Evolutionary conservation across 768 basidiomycete species (phyloP).

Genomic region (Mycena rebaudengoi): DNA sequence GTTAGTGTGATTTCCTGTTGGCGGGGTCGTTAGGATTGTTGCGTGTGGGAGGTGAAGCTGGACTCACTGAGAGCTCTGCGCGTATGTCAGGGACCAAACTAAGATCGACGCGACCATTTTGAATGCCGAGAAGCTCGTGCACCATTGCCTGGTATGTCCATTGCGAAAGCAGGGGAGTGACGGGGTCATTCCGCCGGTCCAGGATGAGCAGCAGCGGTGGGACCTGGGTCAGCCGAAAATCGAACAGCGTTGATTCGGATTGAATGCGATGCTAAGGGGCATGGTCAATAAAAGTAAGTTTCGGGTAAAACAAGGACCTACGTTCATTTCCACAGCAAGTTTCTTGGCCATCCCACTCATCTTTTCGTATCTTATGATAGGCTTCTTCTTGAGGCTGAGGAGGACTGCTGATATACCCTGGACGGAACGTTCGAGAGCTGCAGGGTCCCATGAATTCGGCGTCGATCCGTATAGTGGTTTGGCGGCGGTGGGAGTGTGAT

Average conservation of each 20-base stretch:
- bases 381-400: conserved; percentile 95
- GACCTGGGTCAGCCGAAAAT: conserved; percentile 89
- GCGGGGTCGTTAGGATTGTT: conserved; percentile 6
- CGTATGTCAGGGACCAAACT: conserved; percentile 84
- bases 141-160: conserved; percentile 99
- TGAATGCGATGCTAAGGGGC: conserved; percentile 75
- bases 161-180: conserved; percentile 94
- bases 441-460: conserved; percentile 76
- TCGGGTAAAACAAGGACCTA: conserved; percentile 39
- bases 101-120: conserved; percentile 92
- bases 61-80: conserved; percentile 82
- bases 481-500: conserved; percentile 69
- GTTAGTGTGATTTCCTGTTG: conserved; percentile 92
- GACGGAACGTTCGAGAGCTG: conserved; percentile 79
- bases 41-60: not conserved
- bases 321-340: conserved; percentile 86
- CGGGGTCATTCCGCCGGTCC: conserved; percentile 96
- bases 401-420: conserved; percentile 87
- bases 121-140: conserved; percentile 92
- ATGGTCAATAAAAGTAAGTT: not conserved
- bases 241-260: conserved; percentile 84
- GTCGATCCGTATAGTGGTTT: conserved; percentile 77
- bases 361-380: conserved; percentile 91
- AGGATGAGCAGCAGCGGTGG: conserved; percentile 91
- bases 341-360: conserved; percentile 94